A percentile compares a stretch with the other conserved stretches of the same genome.
Conservation (phyloP, 495 filamentous ascomycete species). For the Neurospora sp. region DNA sequence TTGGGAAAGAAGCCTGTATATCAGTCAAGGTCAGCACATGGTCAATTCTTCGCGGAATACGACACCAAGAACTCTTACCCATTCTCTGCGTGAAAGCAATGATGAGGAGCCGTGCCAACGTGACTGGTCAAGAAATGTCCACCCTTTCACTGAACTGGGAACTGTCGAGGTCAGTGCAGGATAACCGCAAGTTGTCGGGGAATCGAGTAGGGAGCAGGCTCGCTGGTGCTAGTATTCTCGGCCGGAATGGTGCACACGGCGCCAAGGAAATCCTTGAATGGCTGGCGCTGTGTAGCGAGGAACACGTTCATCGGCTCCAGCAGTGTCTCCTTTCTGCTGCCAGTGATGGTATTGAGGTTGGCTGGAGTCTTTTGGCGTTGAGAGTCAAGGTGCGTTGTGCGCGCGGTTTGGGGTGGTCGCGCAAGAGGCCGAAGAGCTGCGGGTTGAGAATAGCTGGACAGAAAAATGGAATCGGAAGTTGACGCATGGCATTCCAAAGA, state of each 20-base stretch:
- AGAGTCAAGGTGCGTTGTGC: slow-evolving; percentile 88
- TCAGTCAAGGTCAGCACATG: too few species aligned
- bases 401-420: slow-evolving; percentile 74
- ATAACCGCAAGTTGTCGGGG: slow-evolving; percentile 33
- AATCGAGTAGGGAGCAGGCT: slow-evolving; percentile 84
- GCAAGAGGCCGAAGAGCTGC: slow-evolving; percentile 82
- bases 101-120: too few species aligned
- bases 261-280: slow-evolving; percentile 84
- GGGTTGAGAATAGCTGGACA: slow-evolving; percentile 29
- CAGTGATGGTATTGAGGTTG: slow-evolving; percentile 64
- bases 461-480: too few species aligned
- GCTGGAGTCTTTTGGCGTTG: slow-evolving; percentile 89
- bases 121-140: too few species aligned
- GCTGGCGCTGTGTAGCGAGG: slow-evolving; percentile 47
- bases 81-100: too few species aligned
- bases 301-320: slow-evolving; percentile 98
- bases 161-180: too few species aligned
- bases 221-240: slow-evolving; percentile 47
- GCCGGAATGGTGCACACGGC: slow-evolving; percentile 70
- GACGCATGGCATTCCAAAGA: too few species aligned
- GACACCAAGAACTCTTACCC: too few species aligned
- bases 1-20: too few species aligned
- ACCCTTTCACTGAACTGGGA: too few species aligned
- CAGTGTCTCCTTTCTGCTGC: slow-evolving; percentile 92
- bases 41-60: too few species aligned